Evolutionary conservation across 2,329 filamentous ascomycete species (phyloP), one percentile per base, ranked within the genome.

Genomic region (Xylariaceae sp.): DNA sequence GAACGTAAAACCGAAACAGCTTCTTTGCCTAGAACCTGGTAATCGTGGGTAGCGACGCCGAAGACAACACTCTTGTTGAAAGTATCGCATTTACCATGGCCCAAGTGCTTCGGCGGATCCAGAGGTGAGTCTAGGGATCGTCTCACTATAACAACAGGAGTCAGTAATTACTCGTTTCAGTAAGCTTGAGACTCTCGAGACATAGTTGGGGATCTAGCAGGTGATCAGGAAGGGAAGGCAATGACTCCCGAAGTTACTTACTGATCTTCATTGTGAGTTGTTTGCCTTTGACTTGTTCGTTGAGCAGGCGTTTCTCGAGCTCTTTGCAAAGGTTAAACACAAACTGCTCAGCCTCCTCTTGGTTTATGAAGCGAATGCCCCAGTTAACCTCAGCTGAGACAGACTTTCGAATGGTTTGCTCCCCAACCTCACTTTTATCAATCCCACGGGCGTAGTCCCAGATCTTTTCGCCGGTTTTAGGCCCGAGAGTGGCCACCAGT

Each of bases 371-470:
- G 5, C 93, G 83, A 45, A 98, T 95, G 3, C 94, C 93, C 93
- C 93, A 98, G 58, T 93, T 98, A 51, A 98, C 89, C 64, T 98
- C 93, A 1, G 92, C 92, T 2, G 93, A 97, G 0, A 98, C 89
- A 0, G 92, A 97, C 62, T 97, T 98, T 43, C 93, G 83, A 14
- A 88, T 74, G 0, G 85, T 80, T 59, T 94, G 86, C 46, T 92
- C 86, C 23, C 91, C 92, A 5, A 97, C 88, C 64, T 95, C 89
- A 2, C 82, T 76, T 40, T 76, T 78, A 66, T 98, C 93, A 39
- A 97, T 88, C 3, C 93, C 93, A 5, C 89, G 81, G 19, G 92
- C 78, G 64, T 95, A 97, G 41, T 95, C 89, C 76, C 85, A 92
- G 0, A 98, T 74, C 64, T 86, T 95, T 55, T 89, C 86, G 3